Evolutionary conservation across 208 protist genomes (phyloP), one percentile per base, ranked within the genome.

Genomic region (Trypanosomatidae sp.): DNA sequence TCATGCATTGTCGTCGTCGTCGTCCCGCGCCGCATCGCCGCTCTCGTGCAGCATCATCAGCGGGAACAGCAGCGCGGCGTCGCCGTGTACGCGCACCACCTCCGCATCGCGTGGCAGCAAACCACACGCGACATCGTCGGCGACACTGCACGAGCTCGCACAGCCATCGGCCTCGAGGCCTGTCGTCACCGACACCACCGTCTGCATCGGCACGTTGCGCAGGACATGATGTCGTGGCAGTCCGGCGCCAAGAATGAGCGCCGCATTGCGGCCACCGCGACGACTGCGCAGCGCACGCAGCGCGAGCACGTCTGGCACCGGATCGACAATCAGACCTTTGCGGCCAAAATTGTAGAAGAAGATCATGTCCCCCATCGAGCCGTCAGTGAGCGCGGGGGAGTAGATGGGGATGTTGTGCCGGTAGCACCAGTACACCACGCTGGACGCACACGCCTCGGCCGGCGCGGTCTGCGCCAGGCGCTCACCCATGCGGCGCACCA

Each of bases 331-430:
- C 8, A 99, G 73, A 3, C 97, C 97, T 22, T 96, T 96, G 7
- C 95, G 83, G 3, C 86, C 94, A 37, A 94, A 99, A 15, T 94
- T 97, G 71, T 99, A 96, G 63, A 99, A 99, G 70, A 96, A 99
- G 35, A 99, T 87, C 98, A 99, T 99, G 67, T 99, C 98, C 16
- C 99, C 98, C 47, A 99, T 96, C 4, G 94, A 98, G 6, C 96
- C 97, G 51, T 99, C 97, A 19, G 97, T 99, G 6, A 99, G 33
- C 0, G 98, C 97, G 6, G 98, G 98, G 26, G 87, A 98, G 73
- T 98, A 99, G 15, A 99, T 77, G 10, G 98, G 97, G 48, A 99
- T 99, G 41, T 94, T 56, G 66, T 99, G 98, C 48, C 90, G 92
- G 61, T 84, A 71, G 42, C 91, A 96, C 98, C 98, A 99, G 68